Evolutionary conservation across 73 alveolate species (phyloP).

Genomic region (Tetrahymena elliotti): DNA sequence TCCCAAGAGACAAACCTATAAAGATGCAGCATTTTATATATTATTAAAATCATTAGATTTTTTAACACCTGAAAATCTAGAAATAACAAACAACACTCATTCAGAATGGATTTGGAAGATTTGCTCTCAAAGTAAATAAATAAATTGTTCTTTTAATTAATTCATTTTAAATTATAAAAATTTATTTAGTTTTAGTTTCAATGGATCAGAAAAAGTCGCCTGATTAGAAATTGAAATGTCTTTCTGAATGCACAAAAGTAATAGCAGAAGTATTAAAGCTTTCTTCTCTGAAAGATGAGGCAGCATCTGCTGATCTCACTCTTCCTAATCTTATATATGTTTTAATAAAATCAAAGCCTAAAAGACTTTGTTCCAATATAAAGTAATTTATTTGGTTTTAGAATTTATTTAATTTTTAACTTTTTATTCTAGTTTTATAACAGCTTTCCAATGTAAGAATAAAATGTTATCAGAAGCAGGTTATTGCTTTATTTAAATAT

Average conservation of each 20-base stretch:
- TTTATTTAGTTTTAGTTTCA: not conserved
- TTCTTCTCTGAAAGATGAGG: constrained; percentile 31
- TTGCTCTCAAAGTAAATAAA: constrained; percentile 3
- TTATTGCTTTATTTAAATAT: not conserved
- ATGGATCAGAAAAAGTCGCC: constrained; percentile 21
- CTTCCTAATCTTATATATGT: constrained; percentile 23
- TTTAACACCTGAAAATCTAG: constrained; percentile 4
- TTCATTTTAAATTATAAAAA: not conserved
- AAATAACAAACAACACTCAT: constrained; percentile 8
- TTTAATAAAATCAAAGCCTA: constrained; percentile 19
- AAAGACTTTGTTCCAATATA: constrained; percentile 18
- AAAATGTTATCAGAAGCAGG: not conserved
- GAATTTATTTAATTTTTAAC: not conserved
- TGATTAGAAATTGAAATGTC: constrained; percentile 6
- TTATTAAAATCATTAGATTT: constrained; percentile 23
- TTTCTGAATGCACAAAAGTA: constrained; percentile 5
- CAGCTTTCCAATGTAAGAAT: not conserved
- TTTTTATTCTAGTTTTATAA: not conserved
- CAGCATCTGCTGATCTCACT: constrained; percentile 30
- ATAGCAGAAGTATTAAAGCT: constrained; percentile 23
- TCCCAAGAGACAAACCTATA: constrained; percentile 33
- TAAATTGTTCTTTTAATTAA: not conserved
- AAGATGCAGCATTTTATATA: constrained; percentile 35
- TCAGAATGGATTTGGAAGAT: constrained; percentile 29
- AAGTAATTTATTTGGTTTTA: not conserved